Conservation (phyloP, 1,284 basidiomycete genomes). For the Mycena sp. region DNA sequence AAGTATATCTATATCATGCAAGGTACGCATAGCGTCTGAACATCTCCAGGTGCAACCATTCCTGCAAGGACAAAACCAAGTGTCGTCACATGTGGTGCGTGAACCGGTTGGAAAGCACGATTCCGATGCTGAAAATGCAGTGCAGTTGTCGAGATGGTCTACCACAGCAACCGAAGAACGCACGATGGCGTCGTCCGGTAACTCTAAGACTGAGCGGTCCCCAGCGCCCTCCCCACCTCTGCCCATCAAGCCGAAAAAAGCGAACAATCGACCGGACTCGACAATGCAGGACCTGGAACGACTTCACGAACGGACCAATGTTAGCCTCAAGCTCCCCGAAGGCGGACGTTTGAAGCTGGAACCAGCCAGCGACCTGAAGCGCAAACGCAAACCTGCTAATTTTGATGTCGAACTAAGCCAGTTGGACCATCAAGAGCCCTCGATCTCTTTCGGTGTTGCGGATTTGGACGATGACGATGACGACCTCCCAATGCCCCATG, state of each 20-base stretch:
- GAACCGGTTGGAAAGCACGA: constrained; percentile 19
- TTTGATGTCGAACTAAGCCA: constrained; percentile 65
- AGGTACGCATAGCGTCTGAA: constrained; percentile 5
- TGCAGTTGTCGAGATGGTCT: constrained; percentile 78
- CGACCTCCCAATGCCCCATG: constrained; percentile 56
- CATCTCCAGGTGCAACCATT: constrained; percentile 72
- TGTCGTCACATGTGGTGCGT: constrained; percentile 81
- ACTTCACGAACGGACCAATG: constrained; percentile 55
- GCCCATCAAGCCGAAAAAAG: constrained; percentile 22
- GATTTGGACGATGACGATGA: constrained; percentile 51
- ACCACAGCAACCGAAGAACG: constrained; percentile 49
- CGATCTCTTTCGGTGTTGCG: constrained; percentile 32
- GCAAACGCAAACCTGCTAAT: constrained; percentile 50
- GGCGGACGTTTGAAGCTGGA: constrained; percentile 60
- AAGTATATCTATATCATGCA: constrained; percentile 47
- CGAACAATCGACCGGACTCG: constrained; percentile 37
- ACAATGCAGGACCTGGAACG: constrained; percentile 54
- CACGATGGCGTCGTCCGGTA: constrained; percentile 25
- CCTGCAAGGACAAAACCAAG: constrained; percentile 78
- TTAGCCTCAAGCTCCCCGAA: constrained; percentile 51
- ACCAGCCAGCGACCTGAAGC: constrained; percentile 32
- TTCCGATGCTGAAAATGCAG: background rate
- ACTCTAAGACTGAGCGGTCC: constrained; percentile 4
- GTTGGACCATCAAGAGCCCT: constrained; percentile 44
- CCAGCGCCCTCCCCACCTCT: constrained; percentile 1